Evolutionary conservation across 495 filamentous ascomycete species (phyloP), one percentile per base, ranked within the genome.

Genomic region (Sporormia fimetaria): DNA sequence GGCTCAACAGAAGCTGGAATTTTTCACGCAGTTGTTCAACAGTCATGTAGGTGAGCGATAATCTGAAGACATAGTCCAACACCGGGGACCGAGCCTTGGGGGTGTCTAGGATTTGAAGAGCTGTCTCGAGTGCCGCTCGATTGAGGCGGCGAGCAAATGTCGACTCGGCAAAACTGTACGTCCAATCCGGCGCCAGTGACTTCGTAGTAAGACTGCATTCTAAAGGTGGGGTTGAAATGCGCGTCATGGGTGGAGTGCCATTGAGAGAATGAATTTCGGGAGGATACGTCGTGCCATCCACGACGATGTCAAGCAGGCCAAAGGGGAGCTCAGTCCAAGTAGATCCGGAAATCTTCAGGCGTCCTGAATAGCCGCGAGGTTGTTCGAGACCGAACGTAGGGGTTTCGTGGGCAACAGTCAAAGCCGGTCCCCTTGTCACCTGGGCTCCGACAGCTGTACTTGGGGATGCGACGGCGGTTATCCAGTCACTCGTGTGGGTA

Each of bases 131-230:
- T 5, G 74, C 66, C 37, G 68, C 69, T 7, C 85, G 69, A 15
- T 84, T 80, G 17, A 90, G 64, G 9, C 76, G 67, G 0, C 83
- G 73, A 12, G 75, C 74, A 45, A 92, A 83, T n/a, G 71, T 71
- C 10, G 64, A 63, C 59, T 90, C 85, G 17, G 75, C 67, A 29
- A 74, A 65, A 22, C 68, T 62, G 49, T 73, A 73, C 0, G 67
- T 67, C 3, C 37, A 54, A 0, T 70, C 68, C 3, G 45, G 30
- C n/a, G 12, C 28, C 21, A 45, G 22, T n/a, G 40, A 24, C 32
- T 54, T 54, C 15, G 25, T 36, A 6, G 47, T 35, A 15, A 45
- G 20, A 21, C 22, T 35, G 4, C 40, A 25, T 5, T 49, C 36
- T 1, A 21, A 12, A 12, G 43, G 43, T 2, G 51, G 45, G 6